These are phyloP conservation scores for Colletotrichum lini DNA, from an alignment of 2,329 filamentous ascomycete genomes.

Conservation along the genomic window DNA sequence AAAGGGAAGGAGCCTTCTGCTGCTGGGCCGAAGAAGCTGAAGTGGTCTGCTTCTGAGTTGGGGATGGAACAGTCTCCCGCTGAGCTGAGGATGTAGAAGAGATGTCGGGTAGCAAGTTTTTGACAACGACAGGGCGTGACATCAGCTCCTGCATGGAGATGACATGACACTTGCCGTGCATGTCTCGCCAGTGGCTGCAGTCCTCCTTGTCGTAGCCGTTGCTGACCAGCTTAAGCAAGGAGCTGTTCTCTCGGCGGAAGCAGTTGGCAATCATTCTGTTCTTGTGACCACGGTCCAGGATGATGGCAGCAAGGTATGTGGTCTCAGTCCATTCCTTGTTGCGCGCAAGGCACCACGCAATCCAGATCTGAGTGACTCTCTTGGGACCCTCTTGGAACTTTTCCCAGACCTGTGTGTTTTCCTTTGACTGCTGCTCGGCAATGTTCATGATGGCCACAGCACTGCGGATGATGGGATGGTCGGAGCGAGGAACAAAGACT, in stretches of 20 bases:
- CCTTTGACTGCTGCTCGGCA: neutral
- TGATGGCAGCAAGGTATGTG: conserved; percentile 15
- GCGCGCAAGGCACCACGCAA: conserved; percentile 33
- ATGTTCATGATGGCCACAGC: conserved; percentile 36
- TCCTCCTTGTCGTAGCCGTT: neutral
- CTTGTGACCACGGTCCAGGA: conserved; percentile 11
- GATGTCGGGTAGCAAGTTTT: too few relatives aligned
- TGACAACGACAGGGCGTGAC: conserved; percentile 5
- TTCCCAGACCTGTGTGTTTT: neutral
- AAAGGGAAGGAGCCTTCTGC: too few relatives aligned
- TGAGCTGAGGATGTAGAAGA: neutral
- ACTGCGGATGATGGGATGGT: conserved; percentile 31
- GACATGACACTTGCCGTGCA: conserved; percentile 32
- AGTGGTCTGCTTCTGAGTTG: too few relatives aligned
- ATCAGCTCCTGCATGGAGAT: conserved; percentile 13
- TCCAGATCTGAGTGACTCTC: conserved; percentile 20
- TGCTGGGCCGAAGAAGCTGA: too few relatives aligned
- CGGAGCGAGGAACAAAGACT: conserved; percentile 13
- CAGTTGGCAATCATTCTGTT: conserved; percentile 11
- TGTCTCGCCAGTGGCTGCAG: conserved; percentile 19
- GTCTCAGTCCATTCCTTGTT: conserved; percentile 3
- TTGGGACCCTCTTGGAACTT: neutral
- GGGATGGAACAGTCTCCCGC: neutral
- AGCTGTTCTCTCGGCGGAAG: conserved; percentile 9
- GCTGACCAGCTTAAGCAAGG: neutral